Conservation (phyloP, 805 yeast species). For the Wickerhamomyces sydowiorum region DNA sequence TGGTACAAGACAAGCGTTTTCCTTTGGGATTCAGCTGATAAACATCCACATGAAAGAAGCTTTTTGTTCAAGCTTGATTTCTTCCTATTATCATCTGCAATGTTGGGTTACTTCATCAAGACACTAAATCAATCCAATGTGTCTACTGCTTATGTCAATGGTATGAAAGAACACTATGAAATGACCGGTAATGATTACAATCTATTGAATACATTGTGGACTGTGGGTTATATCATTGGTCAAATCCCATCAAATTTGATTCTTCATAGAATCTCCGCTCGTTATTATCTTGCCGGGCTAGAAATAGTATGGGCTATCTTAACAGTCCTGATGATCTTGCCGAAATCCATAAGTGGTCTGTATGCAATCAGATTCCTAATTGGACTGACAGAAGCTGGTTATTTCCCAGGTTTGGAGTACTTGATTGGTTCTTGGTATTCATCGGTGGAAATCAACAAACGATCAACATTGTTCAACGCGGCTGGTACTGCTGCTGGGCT, state of each 20-base stretch:
- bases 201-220: slow-evolving; percentile 37
- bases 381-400: slow-evolving; percentile 42
- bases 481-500: slow-evolving; percentile 30
- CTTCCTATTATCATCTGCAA: slow-evolving; percentile 34
- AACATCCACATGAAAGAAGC: slow-evolving; percentile 29
- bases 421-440: slow-evolving; percentile 33
- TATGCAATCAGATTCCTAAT: slow-evolving; percentile 32
- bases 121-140: slow-evolving; percentile 36
- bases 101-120: slow-evolving; percentile 41
- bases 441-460: slow-evolving; percentile 28
- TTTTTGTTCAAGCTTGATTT: slow-evolving; percentile 31
- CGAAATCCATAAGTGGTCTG: slow-evolving; percentile 22
- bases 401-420: slow-evolving; percentile 44
- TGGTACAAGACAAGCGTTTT: too few relatives aligned
- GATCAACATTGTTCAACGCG: slow-evolving; percentile 29
- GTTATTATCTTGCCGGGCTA: slow-evolving; percentile 37
- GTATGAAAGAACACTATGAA: slow-evolving; percentile 37
- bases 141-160: slow-evolving; percentile 41
- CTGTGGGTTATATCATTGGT: slow-evolving; percentile 46
- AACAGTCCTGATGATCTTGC: slow-evolving; percentile 29
- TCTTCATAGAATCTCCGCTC: slow-evolving; percentile 36
- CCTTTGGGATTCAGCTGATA: slow-evolving; percentile 28
- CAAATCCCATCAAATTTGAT: slow-evolving; percentile 41
- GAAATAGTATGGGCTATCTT: slow-evolving; percentile 39
- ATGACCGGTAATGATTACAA: slow-evolving; percentile 41